Base-by-base conservation (phyloP, 768 basidiomycete genomes). In the Gymnopilus junonius region DNA sequence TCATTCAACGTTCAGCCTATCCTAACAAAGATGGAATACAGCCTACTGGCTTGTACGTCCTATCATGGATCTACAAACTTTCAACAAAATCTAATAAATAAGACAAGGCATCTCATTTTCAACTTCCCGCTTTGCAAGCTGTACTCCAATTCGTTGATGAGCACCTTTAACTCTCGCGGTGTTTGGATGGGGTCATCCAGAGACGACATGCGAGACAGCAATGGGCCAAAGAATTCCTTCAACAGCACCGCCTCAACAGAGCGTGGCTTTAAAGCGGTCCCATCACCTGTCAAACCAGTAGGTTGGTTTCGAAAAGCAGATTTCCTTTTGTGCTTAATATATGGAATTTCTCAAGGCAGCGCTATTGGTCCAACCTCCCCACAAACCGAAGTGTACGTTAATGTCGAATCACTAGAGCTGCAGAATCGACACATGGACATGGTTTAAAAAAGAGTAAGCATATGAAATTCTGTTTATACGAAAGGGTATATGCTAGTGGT, bases 141-240 rank as follows among this genome's bases (percentile, higher is more conserved):
- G 48, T 67, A 67, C 59, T 57, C 65, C 25, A 67, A 67, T 48
- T 67, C 65, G 8, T 39, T 67, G 31, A 67, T 67, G 65, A 67
- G 65, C 51, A 67, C 55, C n/a, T 59, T 67, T 25, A 67, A 67
- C 40, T 63, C 65, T 21, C 62, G 65, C 12, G 55, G 55, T 29
- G 39, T 59, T 31, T 64, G 63, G 63, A 59, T 29, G 45, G 20
- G 55, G 46, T 17, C 56, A 29, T 32, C 39, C 31, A 35, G 55
- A 50, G 29, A 55, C 35, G 54, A 55, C 3, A 39, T 39, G n/a
- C 8, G 14, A 11, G 39, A 6, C 35, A 20, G 11, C 35, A 10
- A 58, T 32, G 45, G 25, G 45, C 15, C 45, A 31, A 51, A 34
- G 27, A 23, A 53, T 17, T 23, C 32, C 10, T 7, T 10, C 10